phyloP scores from a whole-genome alignment of 2,329 filamentous ascomycete species.

The Cadophora luteo-olivacea region DNA sequence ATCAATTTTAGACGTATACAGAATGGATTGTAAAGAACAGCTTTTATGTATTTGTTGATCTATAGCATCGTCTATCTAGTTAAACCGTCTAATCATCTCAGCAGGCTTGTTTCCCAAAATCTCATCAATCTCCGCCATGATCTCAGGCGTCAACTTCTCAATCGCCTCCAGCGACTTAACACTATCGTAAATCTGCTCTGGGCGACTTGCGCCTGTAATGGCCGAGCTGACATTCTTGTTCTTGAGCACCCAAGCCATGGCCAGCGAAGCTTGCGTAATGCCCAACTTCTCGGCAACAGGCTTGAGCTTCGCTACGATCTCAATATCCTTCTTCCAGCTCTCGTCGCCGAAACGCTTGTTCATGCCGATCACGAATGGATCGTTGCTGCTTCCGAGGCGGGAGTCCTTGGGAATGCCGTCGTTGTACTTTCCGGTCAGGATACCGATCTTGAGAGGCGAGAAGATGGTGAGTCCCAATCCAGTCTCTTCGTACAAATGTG shows the following conservation, averaged over 20 bases:
- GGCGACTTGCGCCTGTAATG: constrained; percentile 64
- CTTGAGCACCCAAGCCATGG: constrained; percentile 67
- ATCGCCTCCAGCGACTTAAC: constrained; percentile 58
- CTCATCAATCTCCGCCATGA: constrained; percentile 65
- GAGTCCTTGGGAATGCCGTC: constrained; percentile 65
- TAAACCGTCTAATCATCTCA: constrained; percentile 38
- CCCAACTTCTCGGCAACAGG: constrained; percentile 65
- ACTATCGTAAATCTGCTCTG: constrained; percentile 67
- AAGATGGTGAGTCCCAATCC: constrained; percentile 69
- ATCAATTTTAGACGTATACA: no score
- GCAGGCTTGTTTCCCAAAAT: constrained; percentile 65
- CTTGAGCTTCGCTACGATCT: constrained; percentile 64
- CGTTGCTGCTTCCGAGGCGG: constrained; percentile 61
- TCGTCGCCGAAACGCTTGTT: constrained; percentile 53
- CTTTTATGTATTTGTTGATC: neutral
- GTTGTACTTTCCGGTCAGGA: constrained; percentile 73
- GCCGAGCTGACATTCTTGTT: constrained; percentile 67
- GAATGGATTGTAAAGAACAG: neutral
- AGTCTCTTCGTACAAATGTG: constrained; percentile 63
- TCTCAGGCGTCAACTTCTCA: constrained; percentile 63
- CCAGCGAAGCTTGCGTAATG: constrained; percentile 51
- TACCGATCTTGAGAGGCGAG: constrained; percentile 64
- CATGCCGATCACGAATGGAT: constrained; percentile 53
- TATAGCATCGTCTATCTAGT: constrained; percentile 19
- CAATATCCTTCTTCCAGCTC: constrained; percentile 61